A percentile compares a stretch with the other conserved stretches of the same genome.
phyloP scores from a whole-genome alignment of 345 rosid genomes.

The Euclidium syriacum region DNA sequence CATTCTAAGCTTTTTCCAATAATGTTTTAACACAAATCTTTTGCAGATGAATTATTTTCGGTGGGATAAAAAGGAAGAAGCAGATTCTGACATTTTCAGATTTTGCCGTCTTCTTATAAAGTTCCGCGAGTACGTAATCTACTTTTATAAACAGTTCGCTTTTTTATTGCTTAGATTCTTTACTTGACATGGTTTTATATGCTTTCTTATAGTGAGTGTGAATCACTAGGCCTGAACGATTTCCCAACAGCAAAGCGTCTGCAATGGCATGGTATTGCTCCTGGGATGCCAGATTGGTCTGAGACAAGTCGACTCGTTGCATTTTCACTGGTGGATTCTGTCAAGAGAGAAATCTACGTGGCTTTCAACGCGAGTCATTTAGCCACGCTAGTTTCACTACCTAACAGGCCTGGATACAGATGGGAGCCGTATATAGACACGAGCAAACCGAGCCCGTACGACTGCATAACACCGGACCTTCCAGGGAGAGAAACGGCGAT shows the following conservation, averaged over 20 bases:
- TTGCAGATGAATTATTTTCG: conserved; percentile 74
- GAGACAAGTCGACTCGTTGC: conserved; percentile 89
- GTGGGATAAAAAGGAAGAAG: conserved; percentile 94
- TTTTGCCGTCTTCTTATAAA: conserved; percentile 76
- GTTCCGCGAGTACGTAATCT: conserved; percentile 61
- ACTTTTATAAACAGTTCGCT: neutral
- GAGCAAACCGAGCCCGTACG: conserved; percentile 68
- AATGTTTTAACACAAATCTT: conserved; percentile 10
- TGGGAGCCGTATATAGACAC: conserved; percentile 95
- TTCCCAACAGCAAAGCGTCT: conserved; percentile 90
- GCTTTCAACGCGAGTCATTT: conserved; percentile 79
- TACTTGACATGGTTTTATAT: neutral
- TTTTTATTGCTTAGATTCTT: neutral
- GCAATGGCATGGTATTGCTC: conserved; percentile 88
- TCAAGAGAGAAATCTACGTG: conserved; percentile 73
- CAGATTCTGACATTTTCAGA: conserved; percentile 67
- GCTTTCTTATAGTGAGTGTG: conserved; percentile 64
- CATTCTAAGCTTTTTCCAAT: conserved; percentile 11
- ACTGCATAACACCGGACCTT: conserved; percentile 63
- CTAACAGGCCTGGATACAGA: conserved; percentile 70
- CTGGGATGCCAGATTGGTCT: conserved; percentile 85
- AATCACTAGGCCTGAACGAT: conserved; percentile 72
- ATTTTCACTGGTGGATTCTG: conserved; percentile 78
- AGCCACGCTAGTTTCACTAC: conserved; percentile 56
- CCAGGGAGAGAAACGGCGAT: conserved; percentile 55